A percentile compares a stretch with the other conserved stretches of the same genome.
These are phyloP conservation scores for Glycine soja DNA, from an alignment of 306 rosid genomes.

Conservation along the genomic window DNA sequence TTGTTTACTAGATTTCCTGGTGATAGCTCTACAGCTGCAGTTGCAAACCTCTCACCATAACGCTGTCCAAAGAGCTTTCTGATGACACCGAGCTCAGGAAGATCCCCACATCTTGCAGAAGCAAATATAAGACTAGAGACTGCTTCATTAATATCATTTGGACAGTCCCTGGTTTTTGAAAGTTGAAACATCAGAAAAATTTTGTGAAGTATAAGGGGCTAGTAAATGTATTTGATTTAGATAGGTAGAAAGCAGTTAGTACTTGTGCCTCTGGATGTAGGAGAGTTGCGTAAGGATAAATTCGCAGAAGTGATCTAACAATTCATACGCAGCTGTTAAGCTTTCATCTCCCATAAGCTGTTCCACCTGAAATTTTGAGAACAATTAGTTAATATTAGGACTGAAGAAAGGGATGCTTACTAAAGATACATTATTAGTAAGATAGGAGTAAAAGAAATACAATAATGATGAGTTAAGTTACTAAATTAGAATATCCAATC, in stretches of 20 bases:
- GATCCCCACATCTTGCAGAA: slow-evolving; percentile 87
- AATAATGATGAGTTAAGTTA: neutral
- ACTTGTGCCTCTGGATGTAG: slow-evolving; percentile 78
- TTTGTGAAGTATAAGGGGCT: neutral
- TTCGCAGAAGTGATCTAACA: slow-evolving; percentile 73
- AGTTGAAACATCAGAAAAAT: neutral
- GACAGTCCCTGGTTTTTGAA: slow-evolving; percentile 57
- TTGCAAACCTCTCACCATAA: slow-evolving; percentile 66
- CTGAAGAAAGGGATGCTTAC: neutral
- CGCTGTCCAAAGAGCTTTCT: slow-evolving; percentile 77
- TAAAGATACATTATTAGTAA: neutral
- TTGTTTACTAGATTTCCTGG: slow-evolving; percentile 80
- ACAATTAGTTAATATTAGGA: neutral
- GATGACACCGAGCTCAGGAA: slow-evolving; percentile 81
- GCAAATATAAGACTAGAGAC: slow-evolving; percentile 86
- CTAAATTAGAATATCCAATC: neutral
- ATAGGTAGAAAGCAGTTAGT: slow-evolving; percentile 20
- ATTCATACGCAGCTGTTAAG: slow-evolving; percentile 53
- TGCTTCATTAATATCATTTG: slow-evolving; percentile 86
- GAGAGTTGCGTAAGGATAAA: slow-evolving; percentile 60
- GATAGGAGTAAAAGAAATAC: neutral
- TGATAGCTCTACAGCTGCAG: slow-evolving; percentile 63
- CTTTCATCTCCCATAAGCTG: slow-evolving; percentile 68
- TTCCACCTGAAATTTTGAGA: slow-evolving; percentile 60
- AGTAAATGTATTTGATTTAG: neutral